These are phyloP conservation scores for Cephaloascus fragrans DNA, from an alignment of 805 yeast species.

Conservation along the genomic window DNA sequence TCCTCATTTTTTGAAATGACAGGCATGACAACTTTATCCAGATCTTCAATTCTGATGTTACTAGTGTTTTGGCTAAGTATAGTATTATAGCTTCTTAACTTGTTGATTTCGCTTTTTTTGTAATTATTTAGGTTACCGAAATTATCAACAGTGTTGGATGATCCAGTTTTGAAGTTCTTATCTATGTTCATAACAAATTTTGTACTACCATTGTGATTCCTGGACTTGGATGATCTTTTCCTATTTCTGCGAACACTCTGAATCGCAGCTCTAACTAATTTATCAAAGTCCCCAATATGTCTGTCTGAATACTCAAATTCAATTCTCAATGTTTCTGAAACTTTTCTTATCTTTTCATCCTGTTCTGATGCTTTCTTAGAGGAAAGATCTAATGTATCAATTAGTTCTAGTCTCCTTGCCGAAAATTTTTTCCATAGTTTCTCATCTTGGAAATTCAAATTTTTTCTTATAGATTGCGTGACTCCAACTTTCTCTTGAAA, in stretches of 20 bases:
- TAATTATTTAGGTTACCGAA: no score
- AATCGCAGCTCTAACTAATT: constrained; percentile 84
- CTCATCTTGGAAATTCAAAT: constrained; percentile 72
- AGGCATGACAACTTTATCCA: neutral
- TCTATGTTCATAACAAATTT: constrained; percentile 3
- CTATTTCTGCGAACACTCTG: constrained; percentile 89
- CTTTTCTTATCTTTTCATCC: constrained; percentile 67
- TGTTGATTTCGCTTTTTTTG: no score
- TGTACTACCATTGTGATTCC: neutral
- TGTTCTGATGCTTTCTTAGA: constrained; percentile 86
- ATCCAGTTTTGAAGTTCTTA: neutral
- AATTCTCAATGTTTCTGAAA: constrained; percentile 64
- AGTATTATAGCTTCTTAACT: neutral
- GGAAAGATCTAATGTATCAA: constrained; percentile 60
- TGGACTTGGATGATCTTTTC: constrained; percentile 42
- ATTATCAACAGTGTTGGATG: neutral
- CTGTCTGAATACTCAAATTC: constrained; percentile 67
- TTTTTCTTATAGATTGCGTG: constrained; percentile 47
- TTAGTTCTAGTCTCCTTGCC: constrained; percentile 81
- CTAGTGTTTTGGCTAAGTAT: no score
- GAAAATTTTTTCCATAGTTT: constrained; percentile 82
- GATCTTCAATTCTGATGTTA: no score
- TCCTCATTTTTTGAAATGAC: neutral
- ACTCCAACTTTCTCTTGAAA: constrained; percentile 33
- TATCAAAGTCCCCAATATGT: constrained; percentile 68